Evolutionary conservation across 768 basidiomycete species (phyloP).

Genomic region (Mycena rosella): DNA sequence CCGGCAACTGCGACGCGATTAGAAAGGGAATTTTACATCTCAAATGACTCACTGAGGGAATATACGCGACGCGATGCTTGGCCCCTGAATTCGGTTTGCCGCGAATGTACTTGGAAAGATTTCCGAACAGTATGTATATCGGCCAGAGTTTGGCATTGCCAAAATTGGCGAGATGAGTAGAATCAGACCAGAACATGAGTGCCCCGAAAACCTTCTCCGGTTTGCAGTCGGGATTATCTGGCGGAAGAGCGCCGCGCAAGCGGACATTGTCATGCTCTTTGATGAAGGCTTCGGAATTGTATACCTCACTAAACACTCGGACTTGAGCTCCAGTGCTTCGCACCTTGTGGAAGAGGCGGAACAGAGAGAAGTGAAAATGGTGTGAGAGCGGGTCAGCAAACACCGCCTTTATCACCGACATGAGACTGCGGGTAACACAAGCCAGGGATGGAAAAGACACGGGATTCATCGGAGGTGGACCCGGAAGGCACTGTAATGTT

Average conservation of each 20-base stretch:
- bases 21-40: background rate
- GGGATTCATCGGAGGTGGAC: too few relatives aligned
- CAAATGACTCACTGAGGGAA: conserved; percentile 43
- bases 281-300: conserved; percentile 39
- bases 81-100: conserved; percentile 33
- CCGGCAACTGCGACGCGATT: conserved; percentile 36
- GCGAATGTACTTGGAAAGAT: conserved; percentile 50
- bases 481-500: too few relatives aligned
- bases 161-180: conserved; percentile 45
- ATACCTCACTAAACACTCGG: conserved; percentile 31
- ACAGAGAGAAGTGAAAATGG: conserved; percentile 40
- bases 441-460: conserved; percentile 39
- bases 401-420: conserved; percentile 37
- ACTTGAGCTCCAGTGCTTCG: background rate
- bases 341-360: background rate
- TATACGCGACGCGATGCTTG: conserved; percentile 49
- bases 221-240: conserved; percentile 30
- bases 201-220: conserved; percentile 38
- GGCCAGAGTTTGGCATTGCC: conserved; percentile 50
- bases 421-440: conserved; percentile 42
- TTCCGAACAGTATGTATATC: conserved; percentile 48
- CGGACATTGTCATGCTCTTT: conserved; percentile 35
- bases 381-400: conserved; percentile 32
- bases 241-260: conserved; percentile 34
- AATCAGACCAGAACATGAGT: conserved; percentile 46